These are phyloP conservation scores for Lactarius akahatsu DNA, from an alignment of 768 basidiomycete genomes.

Conservation along the genomic window DNA sequence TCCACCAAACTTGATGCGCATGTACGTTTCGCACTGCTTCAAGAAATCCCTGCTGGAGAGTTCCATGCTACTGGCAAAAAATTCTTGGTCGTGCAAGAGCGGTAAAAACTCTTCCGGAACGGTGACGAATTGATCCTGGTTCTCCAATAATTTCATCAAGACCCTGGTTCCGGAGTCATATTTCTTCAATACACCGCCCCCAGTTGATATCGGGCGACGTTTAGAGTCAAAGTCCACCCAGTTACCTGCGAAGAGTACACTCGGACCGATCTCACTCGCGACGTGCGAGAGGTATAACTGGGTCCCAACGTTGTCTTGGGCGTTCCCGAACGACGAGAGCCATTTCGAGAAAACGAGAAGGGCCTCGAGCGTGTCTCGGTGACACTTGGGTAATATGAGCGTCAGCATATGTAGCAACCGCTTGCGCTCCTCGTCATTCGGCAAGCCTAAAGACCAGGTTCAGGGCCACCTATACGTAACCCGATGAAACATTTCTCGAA, in stretches of 20 bases:
- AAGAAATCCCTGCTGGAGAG: slow-evolving; percentile 92
- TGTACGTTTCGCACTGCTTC: slow-evolving; percentile 92
- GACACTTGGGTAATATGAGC: slow-evolving; percentile 84
- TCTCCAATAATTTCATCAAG: slow-evolving; percentile 80
- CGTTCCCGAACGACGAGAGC: slow-evolving; percentile 98
- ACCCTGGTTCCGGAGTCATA: slow-evolving; percentile 54
- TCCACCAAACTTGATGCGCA: slow-evolving; percentile 64
- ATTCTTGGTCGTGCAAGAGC: slow-evolving; percentile 88
- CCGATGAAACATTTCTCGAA: slow-evolving; percentile 25
- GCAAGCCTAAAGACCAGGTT: slow-evolving; percentile 51
- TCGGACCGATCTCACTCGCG: slow-evolving; percentile 97
- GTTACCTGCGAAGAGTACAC: slow-evolving; percentile 87
- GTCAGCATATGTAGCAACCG: slow-evolving; percentile 84
- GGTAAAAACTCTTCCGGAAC: slow-evolving; percentile 87
- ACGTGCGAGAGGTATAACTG: slow-evolving; percentile 97
- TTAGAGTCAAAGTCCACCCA: slow-evolving; percentile 79
- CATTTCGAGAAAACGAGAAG: slow-evolving; percentile 98
- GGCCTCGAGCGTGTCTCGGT: slow-evolving; percentile 97
- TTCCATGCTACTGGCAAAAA: slow-evolving; percentile 84
- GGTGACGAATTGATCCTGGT: slow-evolving; percentile 92
- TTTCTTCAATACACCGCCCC: neutral
- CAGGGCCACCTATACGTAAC: slow-evolving; percentile 23
- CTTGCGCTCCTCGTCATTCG: slow-evolving; percentile 71
- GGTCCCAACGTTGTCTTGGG: slow-evolving; percentile 94
- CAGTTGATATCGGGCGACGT: neutral